Conservation (phyloP, 2,329 filamentous ascomycete species). For the Hysterium pulicare region DNA sequence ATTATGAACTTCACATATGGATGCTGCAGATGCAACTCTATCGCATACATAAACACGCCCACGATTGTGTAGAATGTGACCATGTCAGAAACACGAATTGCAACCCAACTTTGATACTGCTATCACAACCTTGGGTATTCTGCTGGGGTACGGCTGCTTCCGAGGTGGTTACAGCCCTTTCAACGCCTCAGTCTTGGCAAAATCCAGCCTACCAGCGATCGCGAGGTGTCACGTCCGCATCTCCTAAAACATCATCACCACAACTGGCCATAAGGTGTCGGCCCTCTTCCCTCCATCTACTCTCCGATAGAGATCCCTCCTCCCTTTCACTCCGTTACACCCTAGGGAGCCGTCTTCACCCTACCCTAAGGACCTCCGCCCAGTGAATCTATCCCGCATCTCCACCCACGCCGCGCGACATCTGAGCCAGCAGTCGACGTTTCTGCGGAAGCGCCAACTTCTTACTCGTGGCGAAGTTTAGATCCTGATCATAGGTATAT, state of each 20-base stretch:
- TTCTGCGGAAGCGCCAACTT: constrained; percentile 41
- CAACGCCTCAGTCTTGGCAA: no score
- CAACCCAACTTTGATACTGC: no score
- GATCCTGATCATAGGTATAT: constrained; percentile 40
- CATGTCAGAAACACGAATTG: no score
- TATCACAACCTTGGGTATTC: no score
- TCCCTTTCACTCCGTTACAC: constrained; percentile 21
- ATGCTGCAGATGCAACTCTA: no score
- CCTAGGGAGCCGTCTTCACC: constrained; percentile 19
- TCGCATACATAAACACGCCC: no score
- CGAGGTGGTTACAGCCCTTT: no score
- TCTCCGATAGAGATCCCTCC: constrained; percentile 17
- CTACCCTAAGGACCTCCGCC: constrained; percentile 8
- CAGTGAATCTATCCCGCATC: constrained; percentile 23
- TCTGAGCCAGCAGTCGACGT: constrained; percentile 29
- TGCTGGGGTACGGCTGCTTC: no score
- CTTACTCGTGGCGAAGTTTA: constrained; percentile 36
- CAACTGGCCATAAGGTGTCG: constrained; percentile 29
- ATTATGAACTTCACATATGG: no score
- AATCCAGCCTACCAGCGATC: constrained; percentile 2
- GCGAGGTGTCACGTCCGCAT: constrained; percentile 6
- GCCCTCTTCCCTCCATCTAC: constrained; percentile 22
- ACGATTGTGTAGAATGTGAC: no score
- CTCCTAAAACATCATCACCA: constrained; percentile 23
- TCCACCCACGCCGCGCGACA: constrained; percentile 32